Conservation (phyloP, 805 yeast genomes). For the Hanseniaspora clermontiae region DNA sequence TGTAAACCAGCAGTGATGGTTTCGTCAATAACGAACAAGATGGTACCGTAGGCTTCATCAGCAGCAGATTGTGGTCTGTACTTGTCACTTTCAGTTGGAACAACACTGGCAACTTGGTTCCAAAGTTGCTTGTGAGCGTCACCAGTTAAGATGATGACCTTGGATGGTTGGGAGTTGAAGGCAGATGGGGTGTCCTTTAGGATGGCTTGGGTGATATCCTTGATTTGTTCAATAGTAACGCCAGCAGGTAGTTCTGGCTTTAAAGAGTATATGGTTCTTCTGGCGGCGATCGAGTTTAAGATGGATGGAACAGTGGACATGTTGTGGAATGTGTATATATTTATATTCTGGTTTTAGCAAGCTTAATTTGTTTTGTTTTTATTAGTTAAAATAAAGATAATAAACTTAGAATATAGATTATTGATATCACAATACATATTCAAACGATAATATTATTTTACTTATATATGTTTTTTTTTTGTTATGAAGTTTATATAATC, state of each 20-base stretch:
- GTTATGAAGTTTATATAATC: too few relatives aligned
- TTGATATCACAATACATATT: too few relatives aligned
- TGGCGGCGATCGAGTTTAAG: slow-evolving; percentile 28
- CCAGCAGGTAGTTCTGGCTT: slow-evolving; percentile 34
- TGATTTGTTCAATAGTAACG: slow-evolving; percentile 31
- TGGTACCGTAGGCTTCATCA: slow-evolving; percentile 39
- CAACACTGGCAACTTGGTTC: slow-evolving; percentile 31
- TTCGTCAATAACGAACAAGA: slow-evolving; percentile 36
- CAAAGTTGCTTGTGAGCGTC: slow-evolving; percentile 36
- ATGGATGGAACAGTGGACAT: slow-evolving; percentile 16
- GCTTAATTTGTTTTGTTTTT: too few relatives aligned
- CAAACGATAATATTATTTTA: too few relatives aligned
- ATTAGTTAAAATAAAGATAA: too few relatives aligned
- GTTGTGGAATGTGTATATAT: background rate
- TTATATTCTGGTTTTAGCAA: background rate
- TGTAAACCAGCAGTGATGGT: slow-evolving; percentile 31
- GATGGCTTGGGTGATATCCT: slow-evolving; percentile 32
- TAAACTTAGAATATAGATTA: too few relatives aligned
- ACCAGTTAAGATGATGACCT: slow-evolving; percentile 39
- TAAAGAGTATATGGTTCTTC: slow-evolving; percentile 39
- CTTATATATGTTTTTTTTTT: too few relatives aligned
- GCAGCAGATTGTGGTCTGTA: slow-evolving; percentile 34
- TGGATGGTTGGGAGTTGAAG: slow-evolving; percentile 40
- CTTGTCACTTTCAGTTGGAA: slow-evolving; percentile 29
- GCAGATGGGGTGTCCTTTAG: slow-evolving; percentile 40